Conservation (phyloP, 257 asterid genomes). For the Thymus quinquecostatus region DNA sequence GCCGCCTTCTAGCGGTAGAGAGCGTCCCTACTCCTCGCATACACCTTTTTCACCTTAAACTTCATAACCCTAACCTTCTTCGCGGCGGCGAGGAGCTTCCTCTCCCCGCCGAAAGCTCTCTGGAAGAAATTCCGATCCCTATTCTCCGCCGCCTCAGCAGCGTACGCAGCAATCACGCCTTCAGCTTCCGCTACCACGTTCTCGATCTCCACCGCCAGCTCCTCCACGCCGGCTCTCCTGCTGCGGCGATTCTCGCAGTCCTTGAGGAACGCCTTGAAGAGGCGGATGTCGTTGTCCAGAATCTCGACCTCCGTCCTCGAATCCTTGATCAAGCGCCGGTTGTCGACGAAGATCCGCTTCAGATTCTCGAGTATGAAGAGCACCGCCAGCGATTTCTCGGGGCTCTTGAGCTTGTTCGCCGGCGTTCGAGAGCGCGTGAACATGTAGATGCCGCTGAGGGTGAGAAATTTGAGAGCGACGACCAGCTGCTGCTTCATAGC, state of each 20-base stretch:
- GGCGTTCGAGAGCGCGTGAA: constrained; percentile 54
- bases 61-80: constrained; percentile 42
- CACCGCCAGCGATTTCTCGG: constrained; percentile 41
- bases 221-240: constrained; percentile 22
- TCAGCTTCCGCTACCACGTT: constrained; percentile 46
- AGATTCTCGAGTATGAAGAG: constrained; percentile 43
- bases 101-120: constrained; percentile 36
- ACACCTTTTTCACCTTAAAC: constrained; percentile 36
- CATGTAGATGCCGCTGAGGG: constrained; percentile 42
- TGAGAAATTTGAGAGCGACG: constrained; percentile 35
- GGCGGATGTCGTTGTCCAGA: constrained; percentile 43
- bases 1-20: constrained; percentile 8
- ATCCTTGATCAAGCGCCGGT: constrained; percentile 35
- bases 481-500: constrained; percentile 45
- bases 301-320: constrained; percentile 39
- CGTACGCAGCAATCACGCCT: constrained; percentile 28
- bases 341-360: constrained; percentile 38
- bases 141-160: constrained; percentile 28
- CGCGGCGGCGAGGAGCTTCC: constrained; percentile 33
- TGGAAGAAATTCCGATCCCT: constrained; percentile 36
- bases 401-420: constrained; percentile 18
- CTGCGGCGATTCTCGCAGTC: constrained; percentile 28
- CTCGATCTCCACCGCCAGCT: constrained; percentile 36
- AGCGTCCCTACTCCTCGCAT: constrained; percentile 25
- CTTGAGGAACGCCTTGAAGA: constrained; percentile 49